Evolutionary conservation across 2,329 filamentous ascomycete genomes (phyloP).

Genomic region (Hypoxylon sp.): DNA sequence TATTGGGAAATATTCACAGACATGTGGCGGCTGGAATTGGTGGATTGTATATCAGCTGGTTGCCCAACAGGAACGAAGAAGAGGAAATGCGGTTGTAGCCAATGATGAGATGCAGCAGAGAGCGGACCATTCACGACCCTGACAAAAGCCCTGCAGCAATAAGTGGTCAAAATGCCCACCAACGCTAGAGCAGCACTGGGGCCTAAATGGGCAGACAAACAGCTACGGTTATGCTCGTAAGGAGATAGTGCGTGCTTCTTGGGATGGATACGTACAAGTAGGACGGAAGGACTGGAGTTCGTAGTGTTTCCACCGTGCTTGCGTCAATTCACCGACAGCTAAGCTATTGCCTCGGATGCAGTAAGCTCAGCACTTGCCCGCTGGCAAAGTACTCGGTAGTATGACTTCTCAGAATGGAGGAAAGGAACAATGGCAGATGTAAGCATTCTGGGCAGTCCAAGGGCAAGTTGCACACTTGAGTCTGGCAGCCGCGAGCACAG

Average conservation of each 20-base stretch:
- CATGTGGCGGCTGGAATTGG: conserved; percentile 48
- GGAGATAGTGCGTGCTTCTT: conserved; percentile 36
- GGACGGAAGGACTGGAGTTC: conserved; percentile 31
- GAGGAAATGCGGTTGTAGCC: conserved; percentile 47
- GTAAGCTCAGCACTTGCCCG: conserved; percentile 43
- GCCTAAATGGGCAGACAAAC: conserved; percentile 52
- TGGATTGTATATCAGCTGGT: conserved; percentile 51
- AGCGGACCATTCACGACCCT: conserved; percentile 56
- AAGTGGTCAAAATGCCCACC: conserved; percentile 54
- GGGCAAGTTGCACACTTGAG: conserved; percentile 28
- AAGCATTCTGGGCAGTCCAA: conserved; percentile 36
- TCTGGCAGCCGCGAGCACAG: conserved; percentile 35
- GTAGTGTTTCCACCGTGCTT: conserved; percentile 38
- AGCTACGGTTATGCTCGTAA: conserved; percentile 49
- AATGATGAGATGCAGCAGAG: conserved; percentile 54
- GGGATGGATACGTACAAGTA: conserved; percentile 42
- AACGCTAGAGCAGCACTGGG: conserved; percentile 52
- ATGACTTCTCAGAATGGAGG: conserved; percentile 32
- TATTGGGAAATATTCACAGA: conserved; percentile 46
- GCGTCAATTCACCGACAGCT: conserved; percentile 43
- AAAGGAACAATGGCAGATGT: conserved; percentile 38
- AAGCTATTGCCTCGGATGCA: conserved; percentile 41
- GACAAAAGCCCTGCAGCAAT: conserved; percentile 52
- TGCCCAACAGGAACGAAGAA: conserved; percentile 48
- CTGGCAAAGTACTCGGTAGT: conserved; percentile 36